Evolutionary conservation across 768 basidiomycete genomes (phyloP).

Genomic region (Russula emetica): DNA sequence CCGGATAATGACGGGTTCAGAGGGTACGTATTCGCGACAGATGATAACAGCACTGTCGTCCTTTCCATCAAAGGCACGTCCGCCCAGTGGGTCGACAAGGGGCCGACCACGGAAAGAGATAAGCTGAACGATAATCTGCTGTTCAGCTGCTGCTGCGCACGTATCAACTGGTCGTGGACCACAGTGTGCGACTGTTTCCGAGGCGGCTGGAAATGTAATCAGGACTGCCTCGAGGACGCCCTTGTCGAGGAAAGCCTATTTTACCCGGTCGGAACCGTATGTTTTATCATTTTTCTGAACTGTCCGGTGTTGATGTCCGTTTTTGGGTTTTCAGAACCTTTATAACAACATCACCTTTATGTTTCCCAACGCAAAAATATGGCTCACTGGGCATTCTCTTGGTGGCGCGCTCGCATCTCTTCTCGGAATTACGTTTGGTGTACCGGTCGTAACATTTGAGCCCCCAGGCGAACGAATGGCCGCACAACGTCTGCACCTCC

Average conservation of each 20-base stretch:
- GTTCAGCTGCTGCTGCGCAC: slow-evolving; percentile 94
- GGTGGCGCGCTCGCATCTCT: slow-evolving; percentile 85
- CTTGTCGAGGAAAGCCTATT: slow-evolving; percentile 81
- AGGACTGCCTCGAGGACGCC: slow-evolving; percentile 73
- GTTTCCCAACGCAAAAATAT: slow-evolving; percentile 87
- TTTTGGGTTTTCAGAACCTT: slow-evolving; percentile 54
- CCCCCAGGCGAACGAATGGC: slow-evolving; percentile 64
- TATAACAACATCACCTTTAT: slow-evolving; percentile 90
- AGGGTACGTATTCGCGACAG: slow-evolving; percentile 85
- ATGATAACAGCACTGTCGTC: slow-evolving; percentile 80
- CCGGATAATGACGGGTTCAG: slow-evolving; percentile 85
- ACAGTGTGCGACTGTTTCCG: slow-evolving; percentile 87
- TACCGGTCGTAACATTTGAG: slow-evolving; percentile 87
- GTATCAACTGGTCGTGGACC: slow-evolving; percentile 91
- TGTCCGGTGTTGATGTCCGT: not conserved
- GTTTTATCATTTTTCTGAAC: slow-evolving; percentile 29
- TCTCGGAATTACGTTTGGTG: slow-evolving; percentile 87
- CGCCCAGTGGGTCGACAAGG: slow-evolving; percentile 65
- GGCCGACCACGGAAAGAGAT: slow-evolving; percentile 83
- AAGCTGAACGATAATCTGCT: slow-evolving; percentile 94
- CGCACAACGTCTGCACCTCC: slow-evolving; percentile 77
- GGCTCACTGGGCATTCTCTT: slow-evolving; percentile 81
- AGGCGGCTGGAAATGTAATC: slow-evolving; percentile 70
- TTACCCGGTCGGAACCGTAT: slow-evolving; percentile 78
- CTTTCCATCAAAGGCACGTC: slow-evolving; percentile 94